Evolutionary conservation across 176 grass and related monocot species (phyloP).

Genomic region (Carex pumila): DNA sequence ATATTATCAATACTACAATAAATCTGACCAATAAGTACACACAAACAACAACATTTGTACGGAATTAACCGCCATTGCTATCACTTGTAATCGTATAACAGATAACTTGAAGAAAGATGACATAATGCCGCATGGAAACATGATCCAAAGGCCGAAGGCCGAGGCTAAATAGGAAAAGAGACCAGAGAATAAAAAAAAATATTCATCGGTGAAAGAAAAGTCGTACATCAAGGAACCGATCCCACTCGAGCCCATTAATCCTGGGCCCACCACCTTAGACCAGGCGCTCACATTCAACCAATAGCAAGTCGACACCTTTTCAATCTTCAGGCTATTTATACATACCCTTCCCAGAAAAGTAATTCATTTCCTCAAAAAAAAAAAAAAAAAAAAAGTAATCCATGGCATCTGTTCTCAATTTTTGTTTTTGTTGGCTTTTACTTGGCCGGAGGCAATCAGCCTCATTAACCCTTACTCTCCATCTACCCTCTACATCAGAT

Average conservation of each 20-base stretch:
- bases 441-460: too few relatives aligned
- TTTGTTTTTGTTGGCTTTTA: too few relatives aligned
- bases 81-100: neutral
- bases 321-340: neutral
- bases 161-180: neutral
- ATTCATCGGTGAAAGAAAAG: too few relatives aligned
- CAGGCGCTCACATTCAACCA: neutral
- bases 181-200: neutral
- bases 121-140: neutral
- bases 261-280: neutral
- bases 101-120: neutral
- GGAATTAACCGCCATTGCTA: neutral
- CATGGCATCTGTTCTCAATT: neutral
- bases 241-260: neutral
- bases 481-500: neutral
- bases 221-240: neutral
- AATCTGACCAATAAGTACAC: too few relatives aligned
- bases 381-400: too few relatives aligned
- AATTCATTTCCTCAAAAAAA: too few relatives aligned
- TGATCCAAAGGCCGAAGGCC: neutral
- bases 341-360: neutral
- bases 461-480: too few relatives aligned
- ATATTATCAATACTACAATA: too few relatives aligned
- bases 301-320: neutral
- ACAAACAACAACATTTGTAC: neutral